Conservation (phyloP, 192 early-diverging fungal genomes). For the Podila epigama region DNA sequence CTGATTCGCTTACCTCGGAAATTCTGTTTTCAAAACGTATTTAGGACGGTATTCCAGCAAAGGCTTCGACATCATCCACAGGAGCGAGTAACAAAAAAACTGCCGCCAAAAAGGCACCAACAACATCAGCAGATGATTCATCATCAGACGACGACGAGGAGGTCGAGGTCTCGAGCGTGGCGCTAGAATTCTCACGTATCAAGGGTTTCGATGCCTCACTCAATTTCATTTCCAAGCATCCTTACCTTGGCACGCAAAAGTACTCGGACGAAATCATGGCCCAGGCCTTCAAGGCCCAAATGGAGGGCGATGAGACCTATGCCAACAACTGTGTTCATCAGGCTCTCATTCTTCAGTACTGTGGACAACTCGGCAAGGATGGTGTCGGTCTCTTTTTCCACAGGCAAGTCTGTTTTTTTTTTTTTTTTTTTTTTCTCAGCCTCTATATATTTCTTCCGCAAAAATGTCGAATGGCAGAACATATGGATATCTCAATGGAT, state of each 20-base stretch:
- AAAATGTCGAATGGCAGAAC: neutral
- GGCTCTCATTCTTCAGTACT: conserved; percentile 86
- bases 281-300: conserved; percentile 80
- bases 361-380: conserved; percentile 78
- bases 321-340: conserved; percentile 83
- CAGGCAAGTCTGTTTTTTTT: conserved; percentile 52
- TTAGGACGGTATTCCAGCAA: conserved; percentile 33
- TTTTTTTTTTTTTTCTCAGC: neutral
- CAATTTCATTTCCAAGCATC: conserved; percentile 73
- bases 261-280: conserved; percentile 86
- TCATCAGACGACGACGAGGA: conserved; percentile 68
- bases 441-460: neutral
- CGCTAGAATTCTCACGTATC: conserved; percentile 65
- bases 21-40: neutral
- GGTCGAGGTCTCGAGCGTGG: conserved; percentile 59
- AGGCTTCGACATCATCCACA: conserved; percentile 8
- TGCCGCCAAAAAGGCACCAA: conserved; percentile 21
- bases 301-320: conserved; percentile 70
- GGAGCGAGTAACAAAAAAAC: neutral
- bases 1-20: neutral
- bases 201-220: conserved; percentile 65
- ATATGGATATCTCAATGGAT: neutral
- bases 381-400: conserved; percentile 87
- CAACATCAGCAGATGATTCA: conserved; percentile 24
- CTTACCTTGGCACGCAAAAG: conserved; percentile 70